These are phyloP conservation scores for Polytrichum formosum DNA, from an alignment of 225 moss, liverwort and hornwort species.

Conservation along the genomic window DNA sequence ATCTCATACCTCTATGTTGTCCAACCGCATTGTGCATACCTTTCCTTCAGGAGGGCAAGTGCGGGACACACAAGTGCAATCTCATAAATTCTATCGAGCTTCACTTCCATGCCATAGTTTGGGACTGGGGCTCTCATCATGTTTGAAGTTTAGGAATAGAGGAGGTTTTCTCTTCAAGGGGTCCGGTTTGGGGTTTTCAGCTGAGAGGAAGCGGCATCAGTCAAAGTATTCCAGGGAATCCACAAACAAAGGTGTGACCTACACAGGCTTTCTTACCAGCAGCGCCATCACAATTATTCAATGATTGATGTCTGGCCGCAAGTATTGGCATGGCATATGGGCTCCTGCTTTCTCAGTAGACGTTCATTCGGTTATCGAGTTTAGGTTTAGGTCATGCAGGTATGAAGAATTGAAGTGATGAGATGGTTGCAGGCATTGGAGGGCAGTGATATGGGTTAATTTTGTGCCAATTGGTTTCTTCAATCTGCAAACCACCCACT, in stretches of 20 bases:
- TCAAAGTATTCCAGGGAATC: constrained; percentile 21
- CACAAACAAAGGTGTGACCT: constrained; percentile 52
- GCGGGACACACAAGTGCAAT: constrained; percentile 12
- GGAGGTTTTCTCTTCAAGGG: constrained; percentile 13
- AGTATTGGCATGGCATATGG: no score
- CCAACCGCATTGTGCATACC: constrained; percentile 32
- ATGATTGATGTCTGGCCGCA: no score
- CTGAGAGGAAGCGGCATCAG: constrained; percentile 12
- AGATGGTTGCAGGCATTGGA: constrained; percentile 32
- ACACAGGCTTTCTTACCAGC: constrained; percentile 2
- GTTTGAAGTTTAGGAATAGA: constrained; percentile 36
- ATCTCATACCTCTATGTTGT: constrained; percentile 29
- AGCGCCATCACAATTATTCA: no score
- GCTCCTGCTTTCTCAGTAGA: no score
- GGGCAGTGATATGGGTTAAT: constrained; percentile 24
- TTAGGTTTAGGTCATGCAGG: background rate
- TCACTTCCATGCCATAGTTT: constrained; percentile 26
- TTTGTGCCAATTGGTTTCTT: constrained; percentile 24
- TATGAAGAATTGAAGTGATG: constrained; percentile 16
- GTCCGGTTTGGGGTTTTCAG: background rate
- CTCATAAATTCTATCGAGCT: constrained; percentile 11
- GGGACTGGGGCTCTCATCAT: constrained; percentile 25
- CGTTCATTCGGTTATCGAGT: background rate
- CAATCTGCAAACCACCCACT: constrained; percentile 34
- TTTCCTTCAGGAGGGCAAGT: constrained; percentile 27